A percentile compares a stretch with the other conserved stretches of the same genome.
phyloP scores from a whole-genome alignment of 106 monocot genomes.

The Acorus gramineus region DNA sequence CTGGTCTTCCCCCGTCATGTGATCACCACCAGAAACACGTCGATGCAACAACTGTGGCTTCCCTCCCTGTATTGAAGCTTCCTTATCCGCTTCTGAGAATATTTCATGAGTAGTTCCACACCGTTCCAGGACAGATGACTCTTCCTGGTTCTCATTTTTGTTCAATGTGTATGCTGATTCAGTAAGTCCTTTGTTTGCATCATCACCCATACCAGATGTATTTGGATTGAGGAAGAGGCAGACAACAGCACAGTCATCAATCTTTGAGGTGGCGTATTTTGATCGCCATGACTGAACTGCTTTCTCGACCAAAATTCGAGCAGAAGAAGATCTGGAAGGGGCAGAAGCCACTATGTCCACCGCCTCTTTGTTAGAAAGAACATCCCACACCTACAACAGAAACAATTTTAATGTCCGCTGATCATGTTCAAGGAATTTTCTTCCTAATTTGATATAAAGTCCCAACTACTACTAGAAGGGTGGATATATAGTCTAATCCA shows the following conservation, averaged over 20 bases:
- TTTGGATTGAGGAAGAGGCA: slow-evolving; percentile 57
- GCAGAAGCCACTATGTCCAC: slow-evolving; percentile 53
- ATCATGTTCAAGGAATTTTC: neutral
- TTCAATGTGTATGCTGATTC: neutral
- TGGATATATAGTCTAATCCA: too few species aligned
- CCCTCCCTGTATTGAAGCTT: neutral
- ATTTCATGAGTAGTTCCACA: slow-evolving; percentile 11
- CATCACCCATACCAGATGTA: neutral
- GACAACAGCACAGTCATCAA: slow-evolving; percentile 82
- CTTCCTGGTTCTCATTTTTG: neutral
- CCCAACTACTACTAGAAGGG: neutral
- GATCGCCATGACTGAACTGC: slow-evolving; percentile 48
- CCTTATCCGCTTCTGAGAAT: slow-evolving; percentile 7
- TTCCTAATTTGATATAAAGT: neutral
- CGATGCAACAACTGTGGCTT: slow-evolving; percentile 4
- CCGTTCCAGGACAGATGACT: neutral
- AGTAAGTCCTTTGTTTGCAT: neutral
- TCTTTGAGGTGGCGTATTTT: slow-evolving; percentile 65
- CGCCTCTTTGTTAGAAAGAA: slow-evolving; percentile 63
- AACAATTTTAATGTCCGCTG: neutral
- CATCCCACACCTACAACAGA: slow-evolving; percentile 64
- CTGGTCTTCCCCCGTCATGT: slow-evolving; percentile 10
- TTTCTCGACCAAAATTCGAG: slow-evolving; percentile 54
- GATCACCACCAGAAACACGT: neutral
- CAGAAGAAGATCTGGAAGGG: slow-evolving; percentile 45